Evolutionary conservation across 345 rosid genomes (phyloP), one percentile per base, ranked within the genome.

Genomic region (Jatropha curcas): DNA sequence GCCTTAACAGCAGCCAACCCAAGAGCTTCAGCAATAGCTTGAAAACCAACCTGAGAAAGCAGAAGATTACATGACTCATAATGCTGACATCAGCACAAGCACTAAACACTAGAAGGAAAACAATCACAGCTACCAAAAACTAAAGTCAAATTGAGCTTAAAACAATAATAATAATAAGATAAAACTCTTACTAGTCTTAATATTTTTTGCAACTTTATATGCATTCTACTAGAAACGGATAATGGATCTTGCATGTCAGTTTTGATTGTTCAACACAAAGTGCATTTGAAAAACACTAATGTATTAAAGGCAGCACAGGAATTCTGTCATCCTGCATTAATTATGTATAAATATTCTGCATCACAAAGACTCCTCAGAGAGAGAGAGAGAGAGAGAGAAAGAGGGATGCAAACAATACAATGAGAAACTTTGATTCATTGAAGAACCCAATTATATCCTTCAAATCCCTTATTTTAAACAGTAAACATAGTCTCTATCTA

Each of bases 11-110:
- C 98, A 74, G 99, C 99, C 64, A 90, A 53, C 74, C 99, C 99
- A 80, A 95, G 97, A 83, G 99, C 99, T 81, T 95, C 99, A 60
- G 96, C 96, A 76, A 95, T 95, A 73, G 99, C 97, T 84, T 91
- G 90, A 84, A 95, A 88, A 74, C 99, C 99, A 80, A 95, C 81
- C 98, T 95, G 88, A 67, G 68, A 83, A 84, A 50, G 39, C 64
- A 83, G 65, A 25, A 45, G 67, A 59, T 33, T 65, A 70, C 25
- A 81, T 50, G 19, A 65, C 14, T 68, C 45, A 70, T 69, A 62
- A 34, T 63, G 55, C 69, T 59, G 24, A 56, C 22, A 74, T 61
- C 33, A 68, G 62, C 48, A 59, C 71, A 33, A 59, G 39, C 28
- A 72, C 31, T 33, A 70, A 68, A 22, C 68, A 41, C 39, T n/a